Conservation (phyloP, 805 yeast species). For the Candida maris region DNA sequence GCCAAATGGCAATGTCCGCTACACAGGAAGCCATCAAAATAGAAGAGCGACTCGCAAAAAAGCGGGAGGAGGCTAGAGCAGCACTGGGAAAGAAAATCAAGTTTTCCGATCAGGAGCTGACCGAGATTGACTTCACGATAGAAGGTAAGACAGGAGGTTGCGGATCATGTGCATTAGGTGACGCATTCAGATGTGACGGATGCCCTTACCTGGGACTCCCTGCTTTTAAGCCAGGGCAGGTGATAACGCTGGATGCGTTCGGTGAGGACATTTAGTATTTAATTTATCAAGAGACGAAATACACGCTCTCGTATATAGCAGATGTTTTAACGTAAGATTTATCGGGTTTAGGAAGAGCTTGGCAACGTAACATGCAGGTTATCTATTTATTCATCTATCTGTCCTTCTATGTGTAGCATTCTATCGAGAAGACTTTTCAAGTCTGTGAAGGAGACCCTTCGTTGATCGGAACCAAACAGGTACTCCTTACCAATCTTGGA, state of each 20-base stretch:
- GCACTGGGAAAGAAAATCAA: conserved; percentile 16
- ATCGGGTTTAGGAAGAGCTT: no score
- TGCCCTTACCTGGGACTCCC: conserved; percentile 97
- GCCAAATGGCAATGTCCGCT: conserved; percentile 48
- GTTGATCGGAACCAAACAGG: conserved; percentile 3
- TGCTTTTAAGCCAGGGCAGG: conserved; percentile 97
- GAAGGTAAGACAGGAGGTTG: conserved; percentile 97
- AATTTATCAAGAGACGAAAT: neutral
- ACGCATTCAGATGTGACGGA: conserved; percentile 97
- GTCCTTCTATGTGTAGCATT: neutral
- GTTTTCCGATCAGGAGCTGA: conserved; percentile 63
- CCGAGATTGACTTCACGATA: conserved; percentile 93
- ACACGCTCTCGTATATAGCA: no score
- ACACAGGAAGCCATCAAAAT: conserved; percentile 51
- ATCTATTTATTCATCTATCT: no score
- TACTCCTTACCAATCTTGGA: neutral
- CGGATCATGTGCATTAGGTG: conserved; percentile 95
- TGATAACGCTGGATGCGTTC: conserved; percentile 67
- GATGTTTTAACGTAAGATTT: no score
- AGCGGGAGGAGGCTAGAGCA: conserved; percentile 20
- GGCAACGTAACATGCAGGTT: no score
- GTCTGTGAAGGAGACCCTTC: neutral
- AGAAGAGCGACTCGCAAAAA: conserved; percentile 43
- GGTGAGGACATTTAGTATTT: conserved; percentile 63
- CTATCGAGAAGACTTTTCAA: neutral